Base-by-base conservation (phyloP, 1,284 basidiomycete species). In the Trichosporon sp. region DNA sequence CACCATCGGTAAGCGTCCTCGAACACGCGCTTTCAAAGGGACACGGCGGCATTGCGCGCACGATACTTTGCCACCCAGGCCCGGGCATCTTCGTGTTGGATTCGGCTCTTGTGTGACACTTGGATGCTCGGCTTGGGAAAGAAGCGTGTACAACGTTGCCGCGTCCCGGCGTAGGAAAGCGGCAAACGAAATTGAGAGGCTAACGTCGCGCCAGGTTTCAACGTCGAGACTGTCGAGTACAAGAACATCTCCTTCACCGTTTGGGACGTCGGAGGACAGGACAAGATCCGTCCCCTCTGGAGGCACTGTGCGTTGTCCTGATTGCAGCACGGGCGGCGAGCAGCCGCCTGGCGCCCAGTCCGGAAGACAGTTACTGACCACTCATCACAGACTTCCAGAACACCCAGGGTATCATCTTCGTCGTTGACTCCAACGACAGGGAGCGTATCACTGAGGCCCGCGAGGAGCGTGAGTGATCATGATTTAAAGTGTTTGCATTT, bases 241-340 rank as follows among this genome's bases (percentile, higher is more conserved):
- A 98, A 98, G 88, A 99, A 99, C 79, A 95, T 99, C 81, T 97
- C 96, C 81, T 99, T 99, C 87, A 99, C 98, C 78, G 97, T 99
- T 27, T 99, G 97, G 97, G 97, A 99, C 83, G 97, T 99, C 69
- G 97, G 97, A 82, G 97, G 95, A 47, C 95, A 98, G 85, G 95
- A 98, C 86, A 98, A 98, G 88, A 98, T 98, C 79, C 88, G 97
- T 73, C 97, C 97, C 63, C 87, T 99, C 67, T 99, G 96, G 96
- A 88, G 97, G 84, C 96, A 98, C 68, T 72, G 56, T 60, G 56
- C 56, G 56, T 60, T n/a, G 3, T n/a, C 56, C 25, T 32, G 18
- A 29, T n/a, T n/a, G 18, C 56, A n/a, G 56, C 27, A 18, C 27
- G 29, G 29, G 56, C 56, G 56, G 31, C 56, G 13, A 60, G 56